Evolutionary conservation across 140 eudicot species (phyloP), one percentile per base, ranked within the genome.

Genomic region (Stevia rebaudiana): DNA sequence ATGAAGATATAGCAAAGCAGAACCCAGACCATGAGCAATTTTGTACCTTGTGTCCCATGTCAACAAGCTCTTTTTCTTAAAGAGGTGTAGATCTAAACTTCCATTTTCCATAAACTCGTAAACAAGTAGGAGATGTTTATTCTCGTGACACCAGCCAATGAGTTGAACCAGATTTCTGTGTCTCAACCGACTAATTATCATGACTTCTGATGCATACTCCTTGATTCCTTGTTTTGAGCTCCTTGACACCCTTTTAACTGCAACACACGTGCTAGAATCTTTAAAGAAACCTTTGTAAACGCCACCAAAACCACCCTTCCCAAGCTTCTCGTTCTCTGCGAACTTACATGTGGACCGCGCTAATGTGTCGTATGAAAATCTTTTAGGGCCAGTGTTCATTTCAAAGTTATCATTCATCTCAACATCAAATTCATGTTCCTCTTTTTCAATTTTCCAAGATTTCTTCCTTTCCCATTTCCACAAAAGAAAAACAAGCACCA

Each of bases 121-220:
- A 12, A 67, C 65, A 49, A 74, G 79, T 3, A 74, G 22, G 16
- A 74, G 69, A 8, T 74, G 63, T 0, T 69, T 35, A 37, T 59
- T 59, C 47, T 74, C 64, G 8, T 74, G 79, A 43, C 79, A 74
- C 69, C 79, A 74, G 19, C 79, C 79, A 0, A 16, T 67, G 1
- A 74, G 69, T 39, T 49, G 69, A 16, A 74, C 79, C 11, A 74
- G 39, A 24, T 74, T 74, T 39, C 40, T 48, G 17, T 74, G 79
- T 53, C 79, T 67, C 23, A 74, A 25, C 39, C 28, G 48, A 40
- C 74, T 58, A 12, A 74, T 74, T 55, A 74, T 67, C 57, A 0
- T 58, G 30, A 74, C 79, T 74, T 74, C 79, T 8, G 79, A 59
- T 33, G 74, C 74, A 12, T 74, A 74, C 56, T 74, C 79, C 22